Conservation (phyloP, 2,329 filamentous ascomycete genomes). For the Sporothrix sp. region DNA sequence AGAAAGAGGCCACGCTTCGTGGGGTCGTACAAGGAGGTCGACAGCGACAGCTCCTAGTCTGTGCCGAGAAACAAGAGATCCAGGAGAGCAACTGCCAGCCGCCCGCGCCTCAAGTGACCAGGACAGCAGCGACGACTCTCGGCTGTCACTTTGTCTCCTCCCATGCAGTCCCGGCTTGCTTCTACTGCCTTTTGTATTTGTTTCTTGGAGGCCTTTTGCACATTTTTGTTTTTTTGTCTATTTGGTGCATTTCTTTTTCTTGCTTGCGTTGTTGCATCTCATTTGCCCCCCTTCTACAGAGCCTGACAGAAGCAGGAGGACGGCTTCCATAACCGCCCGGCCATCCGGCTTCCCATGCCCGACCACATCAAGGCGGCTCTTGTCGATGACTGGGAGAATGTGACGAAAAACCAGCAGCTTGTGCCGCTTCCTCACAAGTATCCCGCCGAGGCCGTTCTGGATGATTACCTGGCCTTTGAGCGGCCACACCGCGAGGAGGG, state of each 20-base stretch:
- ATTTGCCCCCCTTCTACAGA: background rate
- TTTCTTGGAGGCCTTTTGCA: background rate
- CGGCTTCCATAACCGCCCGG: slow-evolving; percentile 69
- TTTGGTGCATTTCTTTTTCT: slow-evolving; percentile 10
- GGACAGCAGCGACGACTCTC: too few relatives aligned
- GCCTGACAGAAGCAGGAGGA: slow-evolving; percentile 58
- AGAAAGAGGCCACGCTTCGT: too few relatives aligned
- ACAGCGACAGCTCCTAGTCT: too few relatives aligned
- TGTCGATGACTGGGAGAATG: slow-evolving; percentile 97
- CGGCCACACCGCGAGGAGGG: slow-evolving; percentile 53
- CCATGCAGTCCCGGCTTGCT: too few relatives aligned
- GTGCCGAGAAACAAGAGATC: too few relatives aligned
- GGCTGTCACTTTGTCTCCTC: background rate
- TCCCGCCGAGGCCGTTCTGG: slow-evolving; percentile 66
- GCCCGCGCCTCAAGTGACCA: too few relatives aligned
- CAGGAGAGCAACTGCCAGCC: too few relatives aligned
- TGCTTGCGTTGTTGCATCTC: background rate
- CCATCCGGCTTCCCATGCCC: slow-evolving; percentile 76
- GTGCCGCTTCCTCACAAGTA: slow-evolving; percentile 72
- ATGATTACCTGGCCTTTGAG: slow-evolving; percentile 69
- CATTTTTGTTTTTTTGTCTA: background rate
- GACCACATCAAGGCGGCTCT: slow-evolving; percentile 85
- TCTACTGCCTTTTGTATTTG: background rate
- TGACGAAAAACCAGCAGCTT: slow-evolving; percentile 89
- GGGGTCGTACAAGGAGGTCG: too few relatives aligned